Conservation (phyloP, 345 rosid species). For the Clausena lansium region DNA sequence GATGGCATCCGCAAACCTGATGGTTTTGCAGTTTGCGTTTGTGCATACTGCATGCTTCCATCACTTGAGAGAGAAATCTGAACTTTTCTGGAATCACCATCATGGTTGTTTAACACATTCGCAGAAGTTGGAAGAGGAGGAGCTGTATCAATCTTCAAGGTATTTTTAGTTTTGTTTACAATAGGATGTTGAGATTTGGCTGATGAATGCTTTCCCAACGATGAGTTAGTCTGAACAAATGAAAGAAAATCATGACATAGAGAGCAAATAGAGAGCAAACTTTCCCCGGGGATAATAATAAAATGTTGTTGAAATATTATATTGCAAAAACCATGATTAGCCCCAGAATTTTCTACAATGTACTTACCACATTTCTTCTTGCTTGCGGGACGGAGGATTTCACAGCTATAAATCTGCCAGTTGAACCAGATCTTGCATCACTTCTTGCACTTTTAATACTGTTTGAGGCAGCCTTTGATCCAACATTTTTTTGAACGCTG, state of each 20-base stretch:
- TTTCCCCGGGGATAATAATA: conserved; percentile 1
- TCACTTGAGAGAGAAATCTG: conserved; percentile 28
- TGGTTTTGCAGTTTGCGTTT: conserved; percentile 49
- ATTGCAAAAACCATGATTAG: conserved; percentile 14
- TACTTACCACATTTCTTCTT: conserved; percentile 62
- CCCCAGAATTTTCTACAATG: conserved; percentile 1
- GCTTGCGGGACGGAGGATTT: conserved; percentile 47
- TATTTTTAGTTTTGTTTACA: conserved; percentile 29
- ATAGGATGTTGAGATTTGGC: conserved; percentile 27
- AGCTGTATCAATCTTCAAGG: conserved; percentile 32
- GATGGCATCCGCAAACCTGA: conserved; percentile 91
- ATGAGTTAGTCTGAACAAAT: conserved; percentile 43
- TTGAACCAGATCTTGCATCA: conserved; percentile 40
- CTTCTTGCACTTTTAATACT: conserved; percentile 26
- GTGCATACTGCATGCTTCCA: conserved; percentile 29
- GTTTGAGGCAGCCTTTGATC: conserved; percentile 33
- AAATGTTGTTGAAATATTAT: conserved; percentile 2
- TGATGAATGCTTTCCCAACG: conserved; percentile 30
- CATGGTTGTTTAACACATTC: conserved; percentile 26
- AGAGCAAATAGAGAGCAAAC: too few relatives aligned
- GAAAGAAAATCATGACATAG: background rate
- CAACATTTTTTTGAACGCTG: conserved; percentile 41
- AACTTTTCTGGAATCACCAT: conserved; percentile 26
- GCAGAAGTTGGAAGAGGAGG: conserved; percentile 28
- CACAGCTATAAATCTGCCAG: conserved; percentile 35